A percentile compares a stretch with the other conserved stretches of the same genome.
Conservation (phyloP, 768 basidiomycete genomes). For the Boletus rubescentipes region DNA sequence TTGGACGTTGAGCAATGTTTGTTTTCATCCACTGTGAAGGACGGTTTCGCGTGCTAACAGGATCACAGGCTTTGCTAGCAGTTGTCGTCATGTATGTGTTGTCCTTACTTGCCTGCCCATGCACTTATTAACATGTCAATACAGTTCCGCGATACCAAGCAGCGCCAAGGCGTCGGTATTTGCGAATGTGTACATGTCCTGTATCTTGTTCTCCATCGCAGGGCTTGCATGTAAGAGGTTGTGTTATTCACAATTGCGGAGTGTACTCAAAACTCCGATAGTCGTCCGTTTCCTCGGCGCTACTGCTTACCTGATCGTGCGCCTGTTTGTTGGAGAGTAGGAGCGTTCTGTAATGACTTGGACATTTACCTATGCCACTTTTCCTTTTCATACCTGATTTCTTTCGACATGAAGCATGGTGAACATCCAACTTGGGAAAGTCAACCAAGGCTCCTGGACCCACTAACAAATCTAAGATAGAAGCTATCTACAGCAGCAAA, state of each 20-base stretch:
- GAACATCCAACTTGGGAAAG: too few relatives aligned
- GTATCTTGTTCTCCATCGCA: slow-evolving; percentile 84
- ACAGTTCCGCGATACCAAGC: slow-evolving; percentile 43
- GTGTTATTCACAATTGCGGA: neutral
- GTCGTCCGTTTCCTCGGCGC: slow-evolving; percentile 85
- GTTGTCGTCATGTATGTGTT: slow-evolving; percentile 68
- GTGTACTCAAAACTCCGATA: slow-evolving; percentile 27
- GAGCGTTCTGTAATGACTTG: too few relatives aligned
- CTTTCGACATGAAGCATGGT: too few relatives aligned
- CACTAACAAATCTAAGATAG: too few relatives aligned
- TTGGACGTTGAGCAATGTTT: slow-evolving; percentile 86
- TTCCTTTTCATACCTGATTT: too few relatives aligned
- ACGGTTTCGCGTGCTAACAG: slow-evolving; percentile 12
- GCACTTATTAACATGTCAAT: neutral
- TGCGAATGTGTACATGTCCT: slow-evolving; percentile 85
- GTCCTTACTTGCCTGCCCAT: neutral
- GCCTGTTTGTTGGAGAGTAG: slow-evolving; percentile 88
- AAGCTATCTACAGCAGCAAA: too few relatives aligned
- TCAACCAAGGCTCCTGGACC: too few relatives aligned
- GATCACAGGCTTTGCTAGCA: slow-evolving; percentile 59
- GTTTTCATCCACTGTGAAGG: slow-evolving; percentile 27
- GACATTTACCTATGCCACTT: too few relatives aligned
- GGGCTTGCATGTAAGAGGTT: slow-evolving; percentile 74
- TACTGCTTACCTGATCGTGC: slow-evolving; percentile 76
- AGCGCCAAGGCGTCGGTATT: slow-evolving; percentile 47